A percentile compares a stretch with the other conserved stretches of the same genome.
phyloP scores from a whole-genome alignment of 495 filamentous ascomycete species.

The Hypoxylon cercidicola region DNA sequence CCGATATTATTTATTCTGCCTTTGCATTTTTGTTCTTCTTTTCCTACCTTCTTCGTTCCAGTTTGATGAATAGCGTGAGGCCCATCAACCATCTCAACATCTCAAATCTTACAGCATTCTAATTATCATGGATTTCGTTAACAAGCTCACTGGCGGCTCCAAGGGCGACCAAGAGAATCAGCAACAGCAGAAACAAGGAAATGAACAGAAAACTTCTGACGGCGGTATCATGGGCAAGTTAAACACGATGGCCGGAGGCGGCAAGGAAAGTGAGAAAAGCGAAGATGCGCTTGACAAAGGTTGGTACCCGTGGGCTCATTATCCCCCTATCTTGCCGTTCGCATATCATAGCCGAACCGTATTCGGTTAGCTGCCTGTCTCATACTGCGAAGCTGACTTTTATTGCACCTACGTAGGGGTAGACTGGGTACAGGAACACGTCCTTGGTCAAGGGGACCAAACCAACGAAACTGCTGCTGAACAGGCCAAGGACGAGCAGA shows the following conservation, averaged over 20 bases:
- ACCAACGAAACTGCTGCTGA: slow-evolving; percentile 76
- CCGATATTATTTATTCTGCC: not conserved
- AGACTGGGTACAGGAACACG: slow-evolving; percentile 73
- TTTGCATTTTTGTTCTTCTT: not conserved
- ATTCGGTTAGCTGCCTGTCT: not conserved
- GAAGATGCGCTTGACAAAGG: slow-evolving; percentile 75
- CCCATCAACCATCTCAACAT: not conserved
- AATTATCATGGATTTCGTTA: slow-evolving; percentile 54
- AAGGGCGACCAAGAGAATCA: slow-evolving; percentile 30
- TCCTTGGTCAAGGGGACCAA: slow-evolving; percentile 72
- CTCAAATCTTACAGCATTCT: not conserved
- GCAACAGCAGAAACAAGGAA: slow-evolving; percentile 11
- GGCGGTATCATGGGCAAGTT: slow-evolving; percentile 67
- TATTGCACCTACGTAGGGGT: slow-evolving; percentile 59
- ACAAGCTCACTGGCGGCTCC: slow-evolving; percentile 46
- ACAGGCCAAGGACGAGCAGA: slow-evolving; percentile 78
- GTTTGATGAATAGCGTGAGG: too few relatives aligned
- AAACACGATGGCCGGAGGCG: slow-evolving; percentile 71
- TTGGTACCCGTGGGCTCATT: slow-evolving; percentile 26
- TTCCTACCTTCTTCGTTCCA: too few relatives aligned
- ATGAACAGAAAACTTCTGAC: slow-evolving; percentile 31
- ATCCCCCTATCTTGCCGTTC: not conserved
- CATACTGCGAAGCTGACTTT: slow-evolving; percentile 24
- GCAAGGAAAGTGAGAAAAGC: slow-evolving; percentile 73
- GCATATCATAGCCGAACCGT: not conserved